A percentile compares a stretch with the other conserved stretches of the same genome.
Conservation (phyloP, 163 green algal genomes). For the Volvox carteri region DNA sequence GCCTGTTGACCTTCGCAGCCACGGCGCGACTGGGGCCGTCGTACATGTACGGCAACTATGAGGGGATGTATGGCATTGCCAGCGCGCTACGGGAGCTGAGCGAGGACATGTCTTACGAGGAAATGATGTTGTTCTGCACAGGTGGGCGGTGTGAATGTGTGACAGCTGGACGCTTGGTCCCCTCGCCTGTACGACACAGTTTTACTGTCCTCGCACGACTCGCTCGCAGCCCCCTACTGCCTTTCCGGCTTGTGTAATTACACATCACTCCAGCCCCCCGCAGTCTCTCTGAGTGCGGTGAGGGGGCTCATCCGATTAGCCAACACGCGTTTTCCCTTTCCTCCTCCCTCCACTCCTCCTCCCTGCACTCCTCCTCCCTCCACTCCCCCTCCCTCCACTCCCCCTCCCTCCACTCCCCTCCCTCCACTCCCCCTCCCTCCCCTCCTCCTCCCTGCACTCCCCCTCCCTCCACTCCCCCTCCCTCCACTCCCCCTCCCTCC, state of each 20-base stretch:
- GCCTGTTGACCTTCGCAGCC: conserved; percentile 36
- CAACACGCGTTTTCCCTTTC: too few relatives aligned
- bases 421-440: too few relatives aligned
- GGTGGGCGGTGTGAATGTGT: conserved; percentile 2
- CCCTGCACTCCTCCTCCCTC: too few relatives aligned
- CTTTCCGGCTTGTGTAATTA: not conserved
- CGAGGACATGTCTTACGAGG: not conserved
- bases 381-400: too few relatives aligned
- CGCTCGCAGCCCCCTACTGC: not conserved
- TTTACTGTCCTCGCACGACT: not conserved
- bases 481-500: too few relatives aligned
- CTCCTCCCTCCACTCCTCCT: too few relatives aligned
- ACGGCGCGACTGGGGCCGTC: not conserved
- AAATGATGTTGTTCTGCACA: conserved; percentile 34
- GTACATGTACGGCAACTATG: conserved; percentile 42
- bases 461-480: too few relatives aligned
- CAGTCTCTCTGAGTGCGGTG: not conserved
- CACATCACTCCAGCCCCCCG: not conserved
- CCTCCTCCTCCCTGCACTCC: too few relatives aligned
- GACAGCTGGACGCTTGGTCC: not conserved
- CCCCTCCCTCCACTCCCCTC: too few relatives aligned
- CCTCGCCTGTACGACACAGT: not conserved
- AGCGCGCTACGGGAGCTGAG: conserved; percentile 45
- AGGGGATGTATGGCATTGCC: conserved; percentile 41
- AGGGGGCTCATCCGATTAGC: too few relatives aligned